Base-by-base conservation (phyloP, 2,329 filamentous ascomycete genomes). In the Cryphonectria radicalis region DNA sequence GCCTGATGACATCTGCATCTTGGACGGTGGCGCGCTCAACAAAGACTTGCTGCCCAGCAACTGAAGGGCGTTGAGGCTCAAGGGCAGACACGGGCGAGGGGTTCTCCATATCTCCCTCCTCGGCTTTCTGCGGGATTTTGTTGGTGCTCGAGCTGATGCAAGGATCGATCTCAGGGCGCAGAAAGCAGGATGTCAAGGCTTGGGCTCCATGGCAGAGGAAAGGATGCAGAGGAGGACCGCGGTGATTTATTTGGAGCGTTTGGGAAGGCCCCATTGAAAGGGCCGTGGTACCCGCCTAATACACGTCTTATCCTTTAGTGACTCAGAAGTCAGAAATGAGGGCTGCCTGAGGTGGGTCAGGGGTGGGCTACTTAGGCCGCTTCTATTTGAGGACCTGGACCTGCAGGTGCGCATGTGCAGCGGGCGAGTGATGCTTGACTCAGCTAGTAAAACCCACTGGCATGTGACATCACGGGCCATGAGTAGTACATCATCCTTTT, bases 1-100 rank as follows among this genome's bases (percentile, higher is more conserved):
- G 43, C 63, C 77, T 75, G 40, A 81, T 79, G 57, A 70, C 68
- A n/a, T 79, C 76, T 63, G 79, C 70, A 37, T 81, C 73, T 75
- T 77, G 35, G 5, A 63, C 43, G 3, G 40, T 71, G 50, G 70
- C 70, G 17, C 25, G 40, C 37, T 25, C 50, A 35, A 71, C 37
- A n/a, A 22, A 4, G 35, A 32, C 55, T 6, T 59, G 55, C 55
- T 59, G 55, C 14, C 28, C 55, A 28, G 53, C 50, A 59, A 3
- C 3, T 40, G 28, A n/a, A 28, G 13, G n/a, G 37, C 40, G 37
- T 42, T 25, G 32, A 32, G n/a, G 35, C 64, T 66, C 6, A 22
- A 22, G 10, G 22, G 3, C 37, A 11, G 32, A 19, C 25, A 25
- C 25, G 14, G 55, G 55, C 28, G 55, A 32, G 14, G 55, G 55